Evolutionary conservation across 2,329 filamentous ascomycete genomes (phyloP).

Genomic region (Chrysosporium queenslandicum): DNA sequence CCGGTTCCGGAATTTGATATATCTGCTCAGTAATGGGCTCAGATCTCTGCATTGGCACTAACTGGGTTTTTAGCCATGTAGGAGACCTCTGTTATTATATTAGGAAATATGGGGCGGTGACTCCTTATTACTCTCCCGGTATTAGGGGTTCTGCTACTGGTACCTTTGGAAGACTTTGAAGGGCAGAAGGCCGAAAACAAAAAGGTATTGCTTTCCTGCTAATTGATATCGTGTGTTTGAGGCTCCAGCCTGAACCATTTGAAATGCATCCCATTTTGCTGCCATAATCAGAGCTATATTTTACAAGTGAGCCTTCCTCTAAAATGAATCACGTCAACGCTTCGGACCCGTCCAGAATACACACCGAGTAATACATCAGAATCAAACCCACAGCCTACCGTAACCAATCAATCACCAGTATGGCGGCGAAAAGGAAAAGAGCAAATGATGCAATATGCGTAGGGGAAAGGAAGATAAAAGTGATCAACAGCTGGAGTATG

Average conservation of each 20-base stretch:
- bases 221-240: neutral
- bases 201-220: too few species aligned
- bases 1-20: too few species aligned
- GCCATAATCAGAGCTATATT: slow-evolving; percentile 5
- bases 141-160: too few species aligned
- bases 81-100: too few species aligned
- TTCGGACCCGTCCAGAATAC: slow-evolving; percentile 3
- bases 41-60: too few species aligned
- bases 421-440: neutral
- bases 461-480: neutral
- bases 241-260: too few species aligned
- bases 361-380: slow-evolving; percentile 2
- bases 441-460: neutral
- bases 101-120: too few species aligned
- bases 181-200: too few species aligned
- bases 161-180: too few species aligned
- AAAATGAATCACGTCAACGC: slow-evolving; percentile 4
- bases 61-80: too few species aligned
- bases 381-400: slow-evolving; percentile 7
- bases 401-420: neutral
- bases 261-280: slow-evolving; percentile 7
- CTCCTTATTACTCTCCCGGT: too few species aligned
- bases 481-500: neutral
- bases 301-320: slow-evolving; percentile 10
- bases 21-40: too few species aligned